phyloP scores from a whole-genome alignment of 768 basidiomycete genomes.

The Tylopilus sp. region DNA sequence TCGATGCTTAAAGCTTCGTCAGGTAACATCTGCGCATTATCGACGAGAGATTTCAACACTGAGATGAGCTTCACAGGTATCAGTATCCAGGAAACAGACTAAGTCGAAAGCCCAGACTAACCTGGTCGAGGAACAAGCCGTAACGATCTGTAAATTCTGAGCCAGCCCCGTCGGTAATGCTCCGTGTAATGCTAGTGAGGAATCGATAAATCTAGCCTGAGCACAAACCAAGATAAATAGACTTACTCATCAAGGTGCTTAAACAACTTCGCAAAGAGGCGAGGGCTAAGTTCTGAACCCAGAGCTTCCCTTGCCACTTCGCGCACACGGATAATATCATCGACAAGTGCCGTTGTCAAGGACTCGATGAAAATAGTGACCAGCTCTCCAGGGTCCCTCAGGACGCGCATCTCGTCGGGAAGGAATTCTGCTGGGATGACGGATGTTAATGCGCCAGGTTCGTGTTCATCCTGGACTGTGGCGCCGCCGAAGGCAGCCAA shows the following conservation, averaged over 20 bases:
- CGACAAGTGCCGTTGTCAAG: conserved; percentile 64
- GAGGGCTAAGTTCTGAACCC: conserved; percentile 72
- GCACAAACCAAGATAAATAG: background rate
- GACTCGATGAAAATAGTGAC: conserved; percentile 65
- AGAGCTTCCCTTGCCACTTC: conserved; percentile 79
- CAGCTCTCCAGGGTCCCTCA: conserved; percentile 54
- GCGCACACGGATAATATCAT: conserved; percentile 62
- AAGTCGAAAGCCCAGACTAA: conserved; percentile 23
- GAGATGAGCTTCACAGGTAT: conserved; percentile 55
- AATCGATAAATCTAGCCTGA: conserved; percentile 1
- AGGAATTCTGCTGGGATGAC: conserved; percentile 55
- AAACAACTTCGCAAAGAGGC: conserved; percentile 63
- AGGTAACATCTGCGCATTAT: conserved; percentile 55
- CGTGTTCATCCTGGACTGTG: conserved; percentile 52
- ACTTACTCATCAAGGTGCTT: conserved; percentile 73
- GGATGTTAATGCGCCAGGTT: conserved; percentile 46
- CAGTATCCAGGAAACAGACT: conserved; percentile 3
- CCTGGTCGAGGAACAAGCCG: conserved; percentile 71
- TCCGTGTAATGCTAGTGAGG: conserved; percentile 44
- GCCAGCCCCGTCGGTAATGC: conserved; percentile 46
- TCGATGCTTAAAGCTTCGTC: conserved; percentile 64
- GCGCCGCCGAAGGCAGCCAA: conserved; percentile 71
- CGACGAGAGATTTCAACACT: conserved; percentile 75
- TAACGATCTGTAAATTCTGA: conserved; percentile 38
- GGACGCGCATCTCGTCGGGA: conserved; percentile 70